phyloP scores from a whole-genome alignment of 2,329 filamentous ascomycete genomes.

The Cordyceps farinosa region DNA sequence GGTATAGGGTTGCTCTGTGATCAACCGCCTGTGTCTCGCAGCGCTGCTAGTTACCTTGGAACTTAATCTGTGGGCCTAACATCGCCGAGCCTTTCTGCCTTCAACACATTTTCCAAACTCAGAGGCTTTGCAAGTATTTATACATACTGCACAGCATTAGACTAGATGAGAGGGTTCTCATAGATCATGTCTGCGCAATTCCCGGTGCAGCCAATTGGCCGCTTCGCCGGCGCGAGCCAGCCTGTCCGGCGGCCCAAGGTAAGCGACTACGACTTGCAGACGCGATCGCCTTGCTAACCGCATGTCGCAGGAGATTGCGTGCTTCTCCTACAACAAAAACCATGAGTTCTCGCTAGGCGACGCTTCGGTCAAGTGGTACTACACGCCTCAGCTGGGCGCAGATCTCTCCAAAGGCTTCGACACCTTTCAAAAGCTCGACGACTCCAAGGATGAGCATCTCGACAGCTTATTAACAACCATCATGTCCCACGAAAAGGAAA shows the following conservation, averaged over 20 bases:
- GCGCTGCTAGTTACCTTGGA: background rate
- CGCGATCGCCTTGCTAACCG: conserved; percentile 2
- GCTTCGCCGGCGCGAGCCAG: conserved; percentile 65
- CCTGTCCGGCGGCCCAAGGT: conserved; percentile 74
- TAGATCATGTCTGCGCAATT: conserved; percentile 39
- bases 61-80: conserved; percentile 1
- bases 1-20: background rate
- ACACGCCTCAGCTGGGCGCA: conserved; percentile 66
- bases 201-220: conserved; percentile 64
- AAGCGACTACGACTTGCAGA: conserved; percentile 23
- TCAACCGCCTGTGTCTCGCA: too few species aligned
- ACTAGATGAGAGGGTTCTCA: background rate
- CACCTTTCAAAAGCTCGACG: conserved; percentile 77
- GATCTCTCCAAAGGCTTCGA: conserved; percentile 81
- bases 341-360: conserved; percentile 74
- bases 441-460: conserved; percentile 79
- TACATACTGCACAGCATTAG: background rate
- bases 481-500: conserved; percentile 65
- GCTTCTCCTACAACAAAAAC: conserved; percentile 87
- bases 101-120: background rate
- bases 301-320: conserved; percentile 70
- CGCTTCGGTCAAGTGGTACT: conserved; percentile 83
- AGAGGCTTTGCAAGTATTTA: background rate
- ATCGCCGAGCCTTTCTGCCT: background rate
- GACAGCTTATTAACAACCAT: conserved; percentile 79